Evolutionary conservation across 2,329 filamentous ascomycete genomes (phyloP).

Genomic region (Fusarium luffae): DNA sequence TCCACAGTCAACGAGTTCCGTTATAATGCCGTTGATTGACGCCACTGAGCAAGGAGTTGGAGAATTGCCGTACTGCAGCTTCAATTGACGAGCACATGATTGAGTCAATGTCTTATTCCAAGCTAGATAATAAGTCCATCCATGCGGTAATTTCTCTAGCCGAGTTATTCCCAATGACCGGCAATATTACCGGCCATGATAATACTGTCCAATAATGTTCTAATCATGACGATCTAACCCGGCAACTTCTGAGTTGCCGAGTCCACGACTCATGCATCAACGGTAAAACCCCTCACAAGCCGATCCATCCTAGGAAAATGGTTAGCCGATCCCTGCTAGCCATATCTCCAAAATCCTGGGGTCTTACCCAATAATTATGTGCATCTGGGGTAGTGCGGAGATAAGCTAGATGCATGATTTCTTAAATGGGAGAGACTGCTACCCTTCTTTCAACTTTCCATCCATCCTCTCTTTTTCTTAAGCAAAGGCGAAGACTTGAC

Average conservation of each 20-base stretch:
- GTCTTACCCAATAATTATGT: slow-evolving; percentile 19
- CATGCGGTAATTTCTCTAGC: neutral
- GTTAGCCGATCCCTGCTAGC: slow-evolving; percentile 11
- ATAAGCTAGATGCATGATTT: slow-evolving; percentile 12
- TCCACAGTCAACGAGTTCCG: neutral
- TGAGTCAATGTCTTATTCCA: no score
- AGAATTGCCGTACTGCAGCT: accelerated
- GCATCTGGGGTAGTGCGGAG: slow-evolving; percentile 39
- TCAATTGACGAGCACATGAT: neutral
- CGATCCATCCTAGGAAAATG: slow-evolving; percentile 19
- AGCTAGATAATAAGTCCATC: neutral
- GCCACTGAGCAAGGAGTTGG: neutral
- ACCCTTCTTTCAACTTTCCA: neutral
- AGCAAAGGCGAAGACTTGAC: no score
- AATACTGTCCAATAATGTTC: neutral
- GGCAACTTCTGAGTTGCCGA: slow-evolving; percentile 25
- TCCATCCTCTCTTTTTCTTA: neutral
- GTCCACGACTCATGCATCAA: slow-evolving; percentile 20
- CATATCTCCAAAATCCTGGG: slow-evolving; percentile 25
- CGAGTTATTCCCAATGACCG: neutral
- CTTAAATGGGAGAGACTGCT: slow-evolving; percentile 23
- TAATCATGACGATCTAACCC: neutral
- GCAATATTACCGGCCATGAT: neutral
- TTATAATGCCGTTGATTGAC: neutral
- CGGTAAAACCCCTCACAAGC: slow-evolving; percentile 35